Percentiles rank a stretch among this genome's conserved stretches.
Conservation (phyloP, 768 basidiomycete genomes). For the Crepidotus variabilis region DNA sequence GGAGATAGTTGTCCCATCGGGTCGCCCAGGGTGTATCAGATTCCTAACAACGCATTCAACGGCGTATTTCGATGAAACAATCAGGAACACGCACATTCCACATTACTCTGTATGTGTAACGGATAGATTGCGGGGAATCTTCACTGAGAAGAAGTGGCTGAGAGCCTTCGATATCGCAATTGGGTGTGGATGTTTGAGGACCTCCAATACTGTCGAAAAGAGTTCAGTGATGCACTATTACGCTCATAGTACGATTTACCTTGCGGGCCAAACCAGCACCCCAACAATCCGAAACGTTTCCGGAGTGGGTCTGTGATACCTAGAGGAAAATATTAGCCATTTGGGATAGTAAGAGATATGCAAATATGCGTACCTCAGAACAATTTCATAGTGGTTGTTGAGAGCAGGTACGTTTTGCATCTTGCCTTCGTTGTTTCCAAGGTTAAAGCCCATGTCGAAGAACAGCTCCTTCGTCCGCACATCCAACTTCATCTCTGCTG, state of each 20-base stretch:
- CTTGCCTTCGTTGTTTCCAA: constrained; percentile 70
- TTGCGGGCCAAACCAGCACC: constrained; percentile 76
- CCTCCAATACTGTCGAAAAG: constrained; percentile 54
- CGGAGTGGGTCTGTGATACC: constrained; percentile 75
- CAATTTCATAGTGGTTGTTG: constrained; percentile 92
- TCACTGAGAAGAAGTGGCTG: constrained; percentile 60
- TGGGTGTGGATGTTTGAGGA: constrained; percentile 42
- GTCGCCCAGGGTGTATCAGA: constrained; percentile 90
- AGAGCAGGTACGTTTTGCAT: constrained; percentile 61
- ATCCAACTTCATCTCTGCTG: constrained; percentile 89
- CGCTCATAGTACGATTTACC: constrained; percentile 21
- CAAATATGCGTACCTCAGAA: constrained; percentile 50
- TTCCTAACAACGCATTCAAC: constrained; percentile 42
- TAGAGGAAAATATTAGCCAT: constrained; percentile 25
- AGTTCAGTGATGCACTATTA: not conserved
- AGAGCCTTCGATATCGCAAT: constrained; percentile 45
- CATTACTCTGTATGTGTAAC: constrained; percentile 84
- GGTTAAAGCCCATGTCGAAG: constrained; percentile 91
- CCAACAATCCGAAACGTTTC: constrained; percentile 86
- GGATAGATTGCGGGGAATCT: constrained; percentile 54
- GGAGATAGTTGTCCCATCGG: constrained; percentile 95
- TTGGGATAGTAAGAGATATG: not conserved
- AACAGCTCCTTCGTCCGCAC: constrained; percentile 77
- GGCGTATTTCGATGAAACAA: not conserved
- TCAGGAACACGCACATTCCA: constrained; percentile 63